A percentile compares a stretch with the other conserved stretches of the same genome.
Conservation (phyloP, 129 eudicot genomes). For the Lonicera japonica region DNA sequence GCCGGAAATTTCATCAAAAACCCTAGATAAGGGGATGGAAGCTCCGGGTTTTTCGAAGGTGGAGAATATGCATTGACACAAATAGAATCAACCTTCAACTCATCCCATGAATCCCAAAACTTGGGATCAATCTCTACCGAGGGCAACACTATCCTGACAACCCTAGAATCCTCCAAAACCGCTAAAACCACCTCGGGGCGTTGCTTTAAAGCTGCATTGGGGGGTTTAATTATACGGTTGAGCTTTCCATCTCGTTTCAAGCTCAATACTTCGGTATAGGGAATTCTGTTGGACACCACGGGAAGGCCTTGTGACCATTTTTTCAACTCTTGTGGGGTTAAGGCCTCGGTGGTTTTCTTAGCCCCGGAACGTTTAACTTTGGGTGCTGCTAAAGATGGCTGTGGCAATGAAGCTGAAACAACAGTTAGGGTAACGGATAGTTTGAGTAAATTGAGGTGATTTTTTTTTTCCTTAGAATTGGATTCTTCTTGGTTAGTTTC, state of each 20-base stretch:
- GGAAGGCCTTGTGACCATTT: constrained; percentile 78
- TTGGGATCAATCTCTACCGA: constrained; percentile 37
- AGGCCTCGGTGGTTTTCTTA: constrained; percentile 30
- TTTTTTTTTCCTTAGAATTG: constrained; percentile 14
- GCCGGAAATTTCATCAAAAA: constrained; percentile 34
- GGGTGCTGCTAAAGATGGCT: constrained; percentile 50
- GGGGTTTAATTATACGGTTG: constrained; percentile 57
- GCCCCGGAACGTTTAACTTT: constrained; percentile 40
- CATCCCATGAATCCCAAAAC: constrained; percentile 83
- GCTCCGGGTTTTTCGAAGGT: constrained; percentile 54
- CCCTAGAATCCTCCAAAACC: constrained; percentile 80
- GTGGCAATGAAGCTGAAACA: constrained; percentile 60
- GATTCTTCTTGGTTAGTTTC: constrained; percentile 35
- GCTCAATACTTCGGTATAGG: constrained; percentile 53
- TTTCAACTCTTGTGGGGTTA: constrained; percentile 58
- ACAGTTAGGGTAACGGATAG: constrained; percentile 68
- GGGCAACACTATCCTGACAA: constrained; percentile 78
- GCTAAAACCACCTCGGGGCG: constrained; percentile 58
- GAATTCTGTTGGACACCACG: constrained; percentile 41
- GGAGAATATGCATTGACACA: constrained; percentile 86
- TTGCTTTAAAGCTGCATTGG: constrained; percentile 41
- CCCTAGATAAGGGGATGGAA: constrained; percentile 54
- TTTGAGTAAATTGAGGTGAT: constrained; percentile 29
- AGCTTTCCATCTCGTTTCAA: constrained; percentile 60
- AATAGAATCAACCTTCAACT: constrained; percentile 46